Percentiles rank a stretch among this genome's conserved stretches.
These are phyloP conservation scores for Rubroshorea leprosula DNA, from an alignment of 345 rosid species.

Conservation along the genomic window DNA sequence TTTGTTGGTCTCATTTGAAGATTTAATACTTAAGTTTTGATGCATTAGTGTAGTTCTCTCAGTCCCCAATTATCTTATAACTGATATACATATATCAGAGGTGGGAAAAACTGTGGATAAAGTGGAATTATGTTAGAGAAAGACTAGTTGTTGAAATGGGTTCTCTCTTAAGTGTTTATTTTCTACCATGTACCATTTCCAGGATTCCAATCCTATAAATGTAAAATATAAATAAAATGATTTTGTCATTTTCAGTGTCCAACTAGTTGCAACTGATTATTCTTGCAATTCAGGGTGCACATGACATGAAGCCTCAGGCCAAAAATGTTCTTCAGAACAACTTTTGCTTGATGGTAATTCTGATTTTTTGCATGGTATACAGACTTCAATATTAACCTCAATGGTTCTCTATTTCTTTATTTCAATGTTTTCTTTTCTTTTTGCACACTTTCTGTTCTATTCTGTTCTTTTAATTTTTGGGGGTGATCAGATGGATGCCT, in stretches of 20 bases:
- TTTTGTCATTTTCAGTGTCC: neutral
- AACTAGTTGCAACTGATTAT: neutral
- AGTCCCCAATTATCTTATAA: too few relatives aligned
- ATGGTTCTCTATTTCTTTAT: neutral
- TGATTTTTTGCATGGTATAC: neutral
- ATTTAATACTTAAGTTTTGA: slow-evolving; percentile 17
- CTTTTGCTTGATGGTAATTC: neutral
- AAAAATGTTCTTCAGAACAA: neutral
- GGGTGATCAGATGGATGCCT: too few relatives aligned
- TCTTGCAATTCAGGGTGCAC: neutral
- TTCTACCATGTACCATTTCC: neutral
- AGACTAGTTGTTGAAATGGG: slow-evolving; percentile 2
- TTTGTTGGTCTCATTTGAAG: slow-evolving; percentile 4
- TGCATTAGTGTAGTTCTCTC: neutral
- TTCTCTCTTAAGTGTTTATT: neutral
- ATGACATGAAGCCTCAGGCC: neutral
- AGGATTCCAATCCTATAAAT: neutral
- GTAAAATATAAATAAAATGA: neutral
- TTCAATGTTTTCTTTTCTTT: neutral
- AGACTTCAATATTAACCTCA: too few relatives aligned
- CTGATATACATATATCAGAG: too few relatives aligned
- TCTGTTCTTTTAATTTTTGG: neutral
- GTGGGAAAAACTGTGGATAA: too few relatives aligned
- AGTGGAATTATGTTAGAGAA: neutral
- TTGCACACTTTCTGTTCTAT: too few relatives aligned